Percentiles rank a stretch among this genome's conserved stretches.
Conservation (phyloP, 108 stramenopile species). For the Skeletonema marinoi region DNA sequence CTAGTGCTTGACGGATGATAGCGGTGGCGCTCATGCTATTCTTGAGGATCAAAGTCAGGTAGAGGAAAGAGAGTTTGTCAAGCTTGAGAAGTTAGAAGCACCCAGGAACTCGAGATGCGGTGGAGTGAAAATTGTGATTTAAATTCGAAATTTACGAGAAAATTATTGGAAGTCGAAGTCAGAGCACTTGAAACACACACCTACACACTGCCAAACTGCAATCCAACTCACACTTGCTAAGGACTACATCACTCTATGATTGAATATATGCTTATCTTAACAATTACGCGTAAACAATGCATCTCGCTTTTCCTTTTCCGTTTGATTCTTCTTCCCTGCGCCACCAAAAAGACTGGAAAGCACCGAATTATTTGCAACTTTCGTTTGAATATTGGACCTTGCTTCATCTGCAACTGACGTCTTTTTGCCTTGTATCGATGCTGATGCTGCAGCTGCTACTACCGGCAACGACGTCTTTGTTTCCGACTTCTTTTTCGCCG, state of each 20-base stretch:
- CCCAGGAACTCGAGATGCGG: too few species aligned
- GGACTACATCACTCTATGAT: too few species aligned
- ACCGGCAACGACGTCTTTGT: neutral
- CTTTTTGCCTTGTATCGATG: slow-evolving; percentile 1
- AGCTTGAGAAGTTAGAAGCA: too few species aligned
- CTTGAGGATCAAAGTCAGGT: too few species aligned
- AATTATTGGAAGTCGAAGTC: too few species aligned
- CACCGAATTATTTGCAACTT: slow-evolving; percentile 35
- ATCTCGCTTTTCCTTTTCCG: slow-evolving; percentile 26
- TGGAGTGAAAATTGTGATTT: too few species aligned
- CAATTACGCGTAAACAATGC: slow-evolving; percentile 34
- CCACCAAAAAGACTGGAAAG: slow-evolving; percentile 14
- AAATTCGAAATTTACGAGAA: too few species aligned
- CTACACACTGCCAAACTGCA: too few species aligned
- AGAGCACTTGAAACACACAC: too few species aligned
- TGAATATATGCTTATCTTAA: neutral
- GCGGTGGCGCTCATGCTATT: neutral
- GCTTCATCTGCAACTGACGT: slow-evolving; percentile 35
- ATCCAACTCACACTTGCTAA: too few species aligned
- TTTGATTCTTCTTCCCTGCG: neutral
- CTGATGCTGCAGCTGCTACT: neutral
- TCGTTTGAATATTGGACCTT: slow-evolving; percentile 38
- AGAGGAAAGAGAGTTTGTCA: too few species aligned
- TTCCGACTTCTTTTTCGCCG: neutral
- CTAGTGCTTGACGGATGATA: neutral